phyloP scores from a whole-genome alignment of 2,329 filamentous ascomycete species.

The Myriosclerotinia scirpicola region DNA sequence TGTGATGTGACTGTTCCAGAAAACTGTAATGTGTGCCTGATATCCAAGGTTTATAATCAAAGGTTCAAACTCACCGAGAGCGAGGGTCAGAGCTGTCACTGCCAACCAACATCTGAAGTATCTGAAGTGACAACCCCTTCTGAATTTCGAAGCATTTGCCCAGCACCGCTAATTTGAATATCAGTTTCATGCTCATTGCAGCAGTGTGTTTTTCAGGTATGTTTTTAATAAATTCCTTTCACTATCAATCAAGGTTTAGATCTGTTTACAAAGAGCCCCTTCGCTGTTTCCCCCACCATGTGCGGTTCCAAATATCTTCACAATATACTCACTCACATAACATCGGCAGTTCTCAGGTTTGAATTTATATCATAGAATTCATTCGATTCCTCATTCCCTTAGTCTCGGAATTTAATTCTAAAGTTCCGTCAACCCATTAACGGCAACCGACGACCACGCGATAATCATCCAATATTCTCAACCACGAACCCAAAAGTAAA shows the following conservation, averaged over 20 bases:
- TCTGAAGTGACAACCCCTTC: slow-evolving; percentile 6
- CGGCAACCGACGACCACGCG: slow-evolving; percentile 35
- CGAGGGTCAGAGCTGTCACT: slow-evolving; percentile 4
- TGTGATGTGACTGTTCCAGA: not conserved
- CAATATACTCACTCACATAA: not conserved
- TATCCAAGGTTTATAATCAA: slow-evolving; percentile 1
- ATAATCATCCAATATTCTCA: slow-evolving; percentile 31
- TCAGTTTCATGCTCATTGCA: not conserved
- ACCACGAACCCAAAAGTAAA: slow-evolving; percentile 36
- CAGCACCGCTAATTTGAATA: slow-evolving; percentile 13
- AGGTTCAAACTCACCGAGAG: slow-evolving; percentile 18
- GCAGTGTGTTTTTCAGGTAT: slow-evolving; percentile 8
- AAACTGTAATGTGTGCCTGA: not conserved
- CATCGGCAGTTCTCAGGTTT: slow-evolving; percentile 7
- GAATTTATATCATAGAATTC: slow-evolving; percentile 15
- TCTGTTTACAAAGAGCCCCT: slow-evolving; percentile 15
- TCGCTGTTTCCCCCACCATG: slow-evolving; percentile 13
- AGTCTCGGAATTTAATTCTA: slow-evolving; percentile 14
- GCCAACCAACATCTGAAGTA: slow-evolving; percentile 20
- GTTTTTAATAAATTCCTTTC: slow-evolving; percentile 1
- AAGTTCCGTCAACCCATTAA: slow-evolving; percentile 26
- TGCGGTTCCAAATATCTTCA: slow-evolving; percentile 2
- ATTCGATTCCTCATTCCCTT: not conserved
- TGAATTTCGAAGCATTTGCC: not conserved
- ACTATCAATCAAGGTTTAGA: not conserved